phyloP scores from a whole-genome alignment of 306 rosid species.

The Potentilla sterilis region DNA sequence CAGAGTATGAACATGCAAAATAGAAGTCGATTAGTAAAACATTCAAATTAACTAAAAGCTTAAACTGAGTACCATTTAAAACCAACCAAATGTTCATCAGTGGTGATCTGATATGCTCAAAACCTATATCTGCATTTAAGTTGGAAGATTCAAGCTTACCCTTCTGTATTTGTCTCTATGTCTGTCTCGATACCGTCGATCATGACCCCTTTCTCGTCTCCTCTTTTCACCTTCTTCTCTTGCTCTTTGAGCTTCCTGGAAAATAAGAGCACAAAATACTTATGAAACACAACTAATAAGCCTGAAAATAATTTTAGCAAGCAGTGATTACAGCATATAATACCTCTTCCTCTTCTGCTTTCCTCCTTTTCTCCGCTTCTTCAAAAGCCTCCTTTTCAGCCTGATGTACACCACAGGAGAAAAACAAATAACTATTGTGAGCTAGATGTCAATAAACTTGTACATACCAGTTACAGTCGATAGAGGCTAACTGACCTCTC shows the following conservation, averaged over 20 bases:
- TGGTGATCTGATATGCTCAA: background rate
- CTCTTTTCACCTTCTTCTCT: conserved; percentile 96
- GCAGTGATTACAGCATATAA: conserved; percentile 12
- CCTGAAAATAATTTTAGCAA: conserved; percentile 2
- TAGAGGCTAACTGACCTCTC: conserved; percentile 52
- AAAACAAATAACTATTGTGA: conserved; percentile 4
- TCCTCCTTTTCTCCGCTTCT: conserved; percentile 80
- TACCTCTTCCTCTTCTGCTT: conserved; percentile 89
- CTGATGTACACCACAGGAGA: conserved; percentile 38
- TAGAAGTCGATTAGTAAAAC: background rate
- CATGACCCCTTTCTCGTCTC: conserved; percentile 73
- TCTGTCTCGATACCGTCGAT: conserved; percentile 66
- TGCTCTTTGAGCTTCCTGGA: conserved; percentile 95
- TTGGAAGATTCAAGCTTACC: conserved; percentile 40
- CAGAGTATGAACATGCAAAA: conserved; percentile 24
- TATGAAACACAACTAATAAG: conserved; percentile 1
- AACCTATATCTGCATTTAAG: background rate
- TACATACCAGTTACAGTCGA: conserved; percentile 17
- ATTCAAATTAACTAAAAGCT: background rate
- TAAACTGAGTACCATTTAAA: background rate
- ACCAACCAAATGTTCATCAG: background rate
- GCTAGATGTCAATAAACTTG: conserved; percentile 1
- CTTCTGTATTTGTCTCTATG: conserved; percentile 64
- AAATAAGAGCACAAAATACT: conserved; percentile 23
- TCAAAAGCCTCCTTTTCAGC: conserved; percentile 78